phyloP scores from a whole-genome alignment of 306 rosid species.

The Vigna unguiculata region DNA sequence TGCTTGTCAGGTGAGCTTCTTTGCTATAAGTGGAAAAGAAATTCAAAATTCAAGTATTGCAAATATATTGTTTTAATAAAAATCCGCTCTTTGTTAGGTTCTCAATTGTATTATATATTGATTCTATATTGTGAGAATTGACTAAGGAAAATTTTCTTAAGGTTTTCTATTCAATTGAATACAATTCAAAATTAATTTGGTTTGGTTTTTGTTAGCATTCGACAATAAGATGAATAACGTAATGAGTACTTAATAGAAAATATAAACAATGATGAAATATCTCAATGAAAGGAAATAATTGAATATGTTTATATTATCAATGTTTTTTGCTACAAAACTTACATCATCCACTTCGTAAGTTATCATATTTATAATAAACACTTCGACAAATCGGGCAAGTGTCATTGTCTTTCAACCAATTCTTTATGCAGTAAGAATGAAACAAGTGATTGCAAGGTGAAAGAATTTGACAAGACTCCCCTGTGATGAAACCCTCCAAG shows the following conservation, averaged over 20 bases:
- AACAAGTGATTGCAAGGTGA: slow-evolving; percentile 31
- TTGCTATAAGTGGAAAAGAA: no score
- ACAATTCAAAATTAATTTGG: no score
- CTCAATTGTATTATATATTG: no score
- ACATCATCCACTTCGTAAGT: background rate
- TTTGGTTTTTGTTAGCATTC: no score
- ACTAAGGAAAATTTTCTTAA: no score
- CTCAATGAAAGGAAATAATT: background rate
- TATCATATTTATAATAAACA: slow-evolving; percentile 25
- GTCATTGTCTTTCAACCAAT: slow-evolving; percentile 31
- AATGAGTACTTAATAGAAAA: background rate
- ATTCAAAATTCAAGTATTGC: no score
- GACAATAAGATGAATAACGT: background rate
- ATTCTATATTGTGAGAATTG: no score
- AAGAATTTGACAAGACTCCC: slow-evolving; percentile 28
- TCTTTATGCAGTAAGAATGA: slow-evolving; percentile 32
- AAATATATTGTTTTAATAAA: no score
- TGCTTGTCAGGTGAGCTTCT: no score
- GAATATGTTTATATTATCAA: background rate
- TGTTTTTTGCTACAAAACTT: background rate
- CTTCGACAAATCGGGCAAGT: slow-evolving; percentile 42
- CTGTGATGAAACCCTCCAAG: slow-evolving; percentile 23
- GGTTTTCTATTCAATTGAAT: no score
- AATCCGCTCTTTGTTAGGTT: no score
- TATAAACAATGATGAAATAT: background rate